Percentiles rank a stretch among this genome's conserved stretches.
Conservation (phyloP, 2,329 filamentous ascomycete genomes). For the Pseudogymnoascus sp. region DNA sequence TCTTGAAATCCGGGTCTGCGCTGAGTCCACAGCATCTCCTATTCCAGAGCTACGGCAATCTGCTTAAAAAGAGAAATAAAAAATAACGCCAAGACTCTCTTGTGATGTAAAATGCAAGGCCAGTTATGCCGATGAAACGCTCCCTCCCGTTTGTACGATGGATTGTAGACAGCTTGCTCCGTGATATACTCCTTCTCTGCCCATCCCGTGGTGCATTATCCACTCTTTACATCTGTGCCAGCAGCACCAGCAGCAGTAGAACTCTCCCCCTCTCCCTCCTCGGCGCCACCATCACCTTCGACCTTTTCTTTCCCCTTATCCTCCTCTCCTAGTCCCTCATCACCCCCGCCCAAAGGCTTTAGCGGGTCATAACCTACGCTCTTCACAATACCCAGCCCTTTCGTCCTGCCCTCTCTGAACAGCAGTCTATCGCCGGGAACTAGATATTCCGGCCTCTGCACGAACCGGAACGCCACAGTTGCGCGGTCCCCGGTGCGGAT, state of each 20-base stretch:
- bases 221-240: neutral
- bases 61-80: neutral
- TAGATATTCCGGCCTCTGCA: constrained; percentile 88
- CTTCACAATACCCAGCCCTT: constrained; percentile 92
- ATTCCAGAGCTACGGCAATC: neutral
- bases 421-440: constrained; percentile 80
- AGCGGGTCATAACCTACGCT: constrained; percentile 73
- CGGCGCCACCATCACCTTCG: constrained; percentile 5
- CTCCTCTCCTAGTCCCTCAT: constrained; percentile 12
- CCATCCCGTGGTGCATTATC: neutral
- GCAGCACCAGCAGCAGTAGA: neutral
- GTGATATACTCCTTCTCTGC: neutral
- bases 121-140: neutral
- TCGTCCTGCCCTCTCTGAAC: constrained; percentile 90
- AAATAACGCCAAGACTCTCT: neutral
- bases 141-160: neutral
- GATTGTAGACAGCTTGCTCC: neutral
- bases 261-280: neutral
- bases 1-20: neutral
- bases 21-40: neutral
- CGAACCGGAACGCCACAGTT: constrained; percentile 86
- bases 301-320: neutral
- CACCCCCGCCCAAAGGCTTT: constrained; percentile 34
- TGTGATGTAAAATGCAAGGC: neutral
- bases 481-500: constrained; percentile 94